Percentiles rank a stretch among this genome's conserved stretches.
Evolutionary conservation across 805 yeast genomes (phyloP).

Genomic region (Barnettozyma wickerhamii): DNA sequence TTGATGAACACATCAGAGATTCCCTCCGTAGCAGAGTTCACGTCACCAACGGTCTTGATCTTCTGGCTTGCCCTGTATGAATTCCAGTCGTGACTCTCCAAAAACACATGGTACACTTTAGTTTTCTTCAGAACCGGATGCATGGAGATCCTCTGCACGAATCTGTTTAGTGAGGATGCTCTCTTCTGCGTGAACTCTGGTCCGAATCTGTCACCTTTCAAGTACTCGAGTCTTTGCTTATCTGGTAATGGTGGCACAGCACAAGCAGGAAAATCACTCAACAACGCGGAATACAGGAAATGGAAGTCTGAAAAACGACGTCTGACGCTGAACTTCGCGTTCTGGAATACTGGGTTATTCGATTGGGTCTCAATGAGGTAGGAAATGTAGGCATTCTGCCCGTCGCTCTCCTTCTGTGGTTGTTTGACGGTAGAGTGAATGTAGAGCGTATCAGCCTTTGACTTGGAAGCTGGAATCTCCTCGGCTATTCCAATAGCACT

Average conservation of each 20-base stretch:
- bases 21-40: slow-evolving; percentile 44
- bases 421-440: slow-evolving; percentile 43
- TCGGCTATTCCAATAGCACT: too few relatives aligned
- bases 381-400: slow-evolving; percentile 72
- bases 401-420: slow-evolving; percentile 69
- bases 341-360: slow-evolving; percentile 53
- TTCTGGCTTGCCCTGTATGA: slow-evolving; percentile 58
- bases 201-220: slow-evolving; percentile 90
- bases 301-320: slow-evolving; percentile 88
- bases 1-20: slow-evolving; percentile 91
- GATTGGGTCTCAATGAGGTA: slow-evolving; percentile 63
- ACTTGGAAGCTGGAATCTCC: neutral
- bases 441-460: slow-evolving; percentile 15
- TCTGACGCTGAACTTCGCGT: slow-evolving; percentile 46
- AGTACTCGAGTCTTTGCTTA: slow-evolving; percentile 83
- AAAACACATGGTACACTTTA: slow-evolving; percentile 62
- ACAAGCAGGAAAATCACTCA: slow-evolving; percentile 77
- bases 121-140: slow-evolving; percentile 74
- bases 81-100: slow-evolving; percentile 73
- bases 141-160: slow-evolving; percentile 62
- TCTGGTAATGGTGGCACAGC: slow-evolving; percentile 94
- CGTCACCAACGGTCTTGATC: slow-evolving; percentile 20
- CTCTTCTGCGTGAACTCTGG: slow-evolving; percentile 79
- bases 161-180: slow-evolving; percentile 74
- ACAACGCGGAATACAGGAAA: slow-evolving; percentile 66